These are phyloP conservation scores for Clarireedia monteithiana DNA, from an alignment of 2,329 filamentous ascomycete species.

Conservation along the genomic window DNA sequence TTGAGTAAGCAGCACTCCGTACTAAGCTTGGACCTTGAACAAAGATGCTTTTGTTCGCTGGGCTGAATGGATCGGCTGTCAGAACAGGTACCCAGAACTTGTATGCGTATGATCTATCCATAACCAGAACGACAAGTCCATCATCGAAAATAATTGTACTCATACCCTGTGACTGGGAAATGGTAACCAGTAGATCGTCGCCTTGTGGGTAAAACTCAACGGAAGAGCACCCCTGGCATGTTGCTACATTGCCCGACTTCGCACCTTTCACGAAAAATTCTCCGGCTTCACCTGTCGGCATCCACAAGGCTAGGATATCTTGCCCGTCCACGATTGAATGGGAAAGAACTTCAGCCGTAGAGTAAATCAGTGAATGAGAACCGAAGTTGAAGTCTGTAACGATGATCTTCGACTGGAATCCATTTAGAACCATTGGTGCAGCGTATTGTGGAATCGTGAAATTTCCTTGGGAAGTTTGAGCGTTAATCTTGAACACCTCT, in stretches of 20 bases:
- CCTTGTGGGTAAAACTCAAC: conserved; percentile 36
- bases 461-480: conserved; percentile 47
- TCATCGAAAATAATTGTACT: conserved; percentile 40
- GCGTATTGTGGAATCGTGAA: conserved; percentile 46
- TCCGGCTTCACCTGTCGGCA: conserved; percentile 45
- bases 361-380: conserved; percentile 42
- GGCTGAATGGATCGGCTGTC: conserved; percentile 32
- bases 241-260: conserved; percentile 41
- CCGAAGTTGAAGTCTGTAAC: conserved; percentile 53
- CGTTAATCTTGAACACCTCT: conserved; percentile 46
- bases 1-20: conserved; percentile 32
- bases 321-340: conserved; percentile 41
- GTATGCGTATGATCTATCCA: conserved; percentile 48
- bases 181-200: conserved; percentile 36
- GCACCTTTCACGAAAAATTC: conserved; percentile 48
- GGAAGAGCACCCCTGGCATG: conserved; percentile 34
- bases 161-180: conserved; percentile 41
- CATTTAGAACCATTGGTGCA: conserved; percentile 44
- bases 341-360: conserved; percentile 47
- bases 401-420: conserved; percentile 54
- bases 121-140: conserved; percentile 41
- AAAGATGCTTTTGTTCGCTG: conserved; percentile 33
- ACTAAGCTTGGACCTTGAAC: conserved; percentile 46
- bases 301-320: conserved; percentile 43
- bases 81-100: conserved; percentile 48